A percentile compares a stretch with the other conserved stretches of the same genome.
Evolutionary conservation across 1,284 basidiomycete genomes (phyloP).

Genomic region (Boletus semigastroideus): DNA sequence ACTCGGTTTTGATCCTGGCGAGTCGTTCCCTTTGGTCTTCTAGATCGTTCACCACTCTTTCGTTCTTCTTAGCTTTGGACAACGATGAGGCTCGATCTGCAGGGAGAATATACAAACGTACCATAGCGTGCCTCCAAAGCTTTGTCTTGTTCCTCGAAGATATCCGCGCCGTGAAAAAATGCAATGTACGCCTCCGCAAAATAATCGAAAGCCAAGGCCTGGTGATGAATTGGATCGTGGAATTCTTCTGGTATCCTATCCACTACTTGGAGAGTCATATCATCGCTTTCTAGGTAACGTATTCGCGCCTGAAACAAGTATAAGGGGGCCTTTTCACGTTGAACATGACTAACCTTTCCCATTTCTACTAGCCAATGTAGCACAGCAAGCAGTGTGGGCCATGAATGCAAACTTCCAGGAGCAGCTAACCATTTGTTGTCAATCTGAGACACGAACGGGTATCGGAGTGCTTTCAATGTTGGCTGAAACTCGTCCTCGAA

Average conservation of each 20-base stretch:
- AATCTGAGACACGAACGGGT: slow-evolving; percentile 72
- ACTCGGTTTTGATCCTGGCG: slow-evolving; percentile 48
- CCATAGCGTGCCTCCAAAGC: slow-evolving; percentile 75
- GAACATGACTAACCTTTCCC: slow-evolving; percentile 57
- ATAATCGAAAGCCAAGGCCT: slow-evolving; percentile 76
- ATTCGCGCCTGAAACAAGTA: slow-evolving; percentile 36
- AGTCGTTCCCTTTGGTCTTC: slow-evolving; percentile 52
- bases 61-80: slow-evolving; percentile 61
- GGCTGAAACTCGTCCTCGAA: slow-evolving; percentile 83
- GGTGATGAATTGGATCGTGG: slow-evolving; percentile 70
- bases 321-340: neutral
- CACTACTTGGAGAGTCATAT: slow-evolving; percentile 65
- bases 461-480: slow-evolving; percentile 70
- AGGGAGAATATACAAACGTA: slow-evolving; percentile 33
- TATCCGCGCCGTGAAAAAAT: slow-evolving; percentile 72
- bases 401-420: slow-evolving; percentile 81
- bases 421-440: slow-evolving; percentile 83
- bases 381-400: slow-evolving; percentile 80
- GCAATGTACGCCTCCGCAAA: slow-evolving; percentile 65
- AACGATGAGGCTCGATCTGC: slow-evolving; percentile 10
- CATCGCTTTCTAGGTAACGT: slow-evolving; percentile 56
- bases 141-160: slow-evolving; percentile 69
- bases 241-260: slow-evolving; percentile 65
- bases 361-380: slow-evolving; percentile 86
- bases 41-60: slow-evolving; percentile 58